phyloP scores from a whole-genome alignment of 805 yeast species.

The Sungouiozyma ichnusensis region DNA sequence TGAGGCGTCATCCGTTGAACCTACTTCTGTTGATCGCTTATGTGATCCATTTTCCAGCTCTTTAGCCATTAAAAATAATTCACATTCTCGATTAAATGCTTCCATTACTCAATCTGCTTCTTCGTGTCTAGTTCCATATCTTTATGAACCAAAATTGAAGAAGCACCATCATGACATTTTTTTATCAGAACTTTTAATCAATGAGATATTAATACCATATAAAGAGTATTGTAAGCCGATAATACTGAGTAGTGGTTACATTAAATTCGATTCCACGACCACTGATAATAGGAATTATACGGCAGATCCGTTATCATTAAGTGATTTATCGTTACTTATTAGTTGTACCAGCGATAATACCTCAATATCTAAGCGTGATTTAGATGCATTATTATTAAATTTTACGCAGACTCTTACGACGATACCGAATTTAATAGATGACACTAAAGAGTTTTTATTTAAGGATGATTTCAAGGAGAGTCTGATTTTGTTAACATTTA shows the following conservation, averaged over 20 bases:
- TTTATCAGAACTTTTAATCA: slow-evolving; percentile 8
- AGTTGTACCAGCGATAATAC: slow-evolving; percentile 6
- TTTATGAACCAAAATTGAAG: not conserved
- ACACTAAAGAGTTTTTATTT: slow-evolving; percentile 4
- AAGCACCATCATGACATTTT: not conserved
- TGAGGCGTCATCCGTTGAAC: too few species aligned
- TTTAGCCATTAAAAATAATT: too few species aligned
- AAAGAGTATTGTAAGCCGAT: slow-evolving; percentile 9
- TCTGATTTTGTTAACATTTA: slow-evolving; percentile 37
- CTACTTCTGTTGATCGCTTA: too few species aligned
- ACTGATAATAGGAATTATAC: not conserved
- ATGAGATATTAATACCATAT: slow-evolving; percentile 6
- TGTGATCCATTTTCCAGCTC: too few species aligned
- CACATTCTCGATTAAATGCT: not conserved
- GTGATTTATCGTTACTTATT: slow-evolving; percentile 14
- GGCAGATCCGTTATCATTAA: slow-evolving; percentile 9
- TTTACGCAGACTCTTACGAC: not conserved
- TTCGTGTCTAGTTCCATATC: not conserved
- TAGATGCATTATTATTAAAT: not conserved
- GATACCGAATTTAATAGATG: slow-evolving; percentile 2
- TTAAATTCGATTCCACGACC: slow-evolving; percentile 4
- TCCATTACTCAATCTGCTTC: not conserved
- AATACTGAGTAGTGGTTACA: slow-evolving; percentile 11
- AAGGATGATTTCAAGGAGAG: slow-evolving; percentile 32
- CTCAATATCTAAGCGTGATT: not conserved